Percentiles rank a stretch among this genome's conserved stretches.
These are phyloP conservation scores for Petasospora fabianii DNA, from an alignment of 1,139 yeast species.

Conservation along the genomic window DNA sequence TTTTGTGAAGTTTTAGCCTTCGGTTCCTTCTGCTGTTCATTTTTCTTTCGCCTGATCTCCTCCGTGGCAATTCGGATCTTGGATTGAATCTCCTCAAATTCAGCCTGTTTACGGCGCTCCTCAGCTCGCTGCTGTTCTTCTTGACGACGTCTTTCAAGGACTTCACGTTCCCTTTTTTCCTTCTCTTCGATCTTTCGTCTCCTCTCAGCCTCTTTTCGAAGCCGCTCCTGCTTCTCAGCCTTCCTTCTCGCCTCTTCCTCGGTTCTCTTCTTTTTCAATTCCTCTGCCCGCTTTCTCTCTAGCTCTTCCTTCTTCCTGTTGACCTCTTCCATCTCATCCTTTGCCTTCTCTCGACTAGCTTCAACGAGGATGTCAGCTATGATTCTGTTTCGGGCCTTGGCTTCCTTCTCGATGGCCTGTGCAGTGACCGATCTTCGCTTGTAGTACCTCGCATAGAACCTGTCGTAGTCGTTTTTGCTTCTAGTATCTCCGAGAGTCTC, in stretches of 20 bases:
- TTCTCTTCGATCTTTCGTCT: slow-evolving; percentile 8
- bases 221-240: slow-evolving; percentile 1
- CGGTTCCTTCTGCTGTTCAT: not conserved
- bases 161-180: slow-evolving; percentile 15
- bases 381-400: slow-evolving; percentile 22
- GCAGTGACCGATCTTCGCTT: slow-evolving; percentile 9
- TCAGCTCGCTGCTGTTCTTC: slow-evolving; percentile 17
- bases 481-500: slow-evolving; percentile 61
- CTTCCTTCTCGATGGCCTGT: slow-evolving; percentile 12
- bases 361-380: slow-evolving; percentile 26
- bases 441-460: slow-evolving; percentile 17
- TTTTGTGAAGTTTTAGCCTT: no score
- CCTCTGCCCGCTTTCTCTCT: not conserved
- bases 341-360: slow-evolving; percentile 12
- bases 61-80: slow-evolving; percentile 7
- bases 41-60: not conserved
- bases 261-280: not conserved
- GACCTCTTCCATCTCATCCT: slow-evolving; percentile 32
- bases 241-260: slow-evolving; percentile 3
- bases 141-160: slow-evolving; percentile 19
- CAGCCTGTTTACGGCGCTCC: slow-evolving; percentile 8
- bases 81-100: slow-evolving; percentile 2
- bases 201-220: slow-evolving; percentile 10
- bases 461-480: slow-evolving; percentile 49
- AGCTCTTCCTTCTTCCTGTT: slow-evolving; percentile 23